Evolutionary conservation across 2,329 filamentous ascomycete genomes (phyloP), one percentile per base, ranked within the genome.

Genomic region (Xylariaceae sp.): DNA sequence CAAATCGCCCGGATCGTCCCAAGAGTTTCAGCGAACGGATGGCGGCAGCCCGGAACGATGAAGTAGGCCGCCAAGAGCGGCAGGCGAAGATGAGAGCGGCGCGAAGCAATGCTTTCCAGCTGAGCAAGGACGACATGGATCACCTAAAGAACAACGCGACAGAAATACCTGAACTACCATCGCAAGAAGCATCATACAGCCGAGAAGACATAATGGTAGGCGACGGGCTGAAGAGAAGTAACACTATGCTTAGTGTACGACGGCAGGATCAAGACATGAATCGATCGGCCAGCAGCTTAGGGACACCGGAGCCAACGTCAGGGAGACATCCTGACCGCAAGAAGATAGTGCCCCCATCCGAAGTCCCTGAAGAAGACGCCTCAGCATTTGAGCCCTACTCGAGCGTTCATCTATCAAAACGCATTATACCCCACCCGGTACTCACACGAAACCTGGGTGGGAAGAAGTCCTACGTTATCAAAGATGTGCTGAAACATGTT

Each of bases 321-420:
- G 24, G 45, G 50, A 26, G 6, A 11, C 6, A 26, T 11, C 56
- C 34, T 47, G 51, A 16, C 15, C 42, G 40, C 17, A 45, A 56
- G 44, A 58, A 55, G 40, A 60, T 51, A 44, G 46, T 47, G 12
- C 42, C 51, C 24, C 52, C 68, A 34, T 58, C 58, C 31, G 63
- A 67, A 22, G 60, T 64, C 4, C 55, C 64, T 3, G 63, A 69
- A 22, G 66, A 71, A 1, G 77, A 81, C 44, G 63, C 75, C 1
- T 76, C 83, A 2, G 77, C 79, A 34, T 94, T 93, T 54, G 93
- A 98, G 55, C 78, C 87, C 2, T 95, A 90, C 62, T 96, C 93
- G 4, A 80, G 82, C 22, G 72, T 90, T 29, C 89, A 96, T 59
- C 75, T 98, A 12, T 87, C 85, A 4, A 89, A 83, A 48, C 81